Base-by-base conservation (phyloP, 2,329 filamentous ascomycete species). In the Clathrospora elynae region DNA sequence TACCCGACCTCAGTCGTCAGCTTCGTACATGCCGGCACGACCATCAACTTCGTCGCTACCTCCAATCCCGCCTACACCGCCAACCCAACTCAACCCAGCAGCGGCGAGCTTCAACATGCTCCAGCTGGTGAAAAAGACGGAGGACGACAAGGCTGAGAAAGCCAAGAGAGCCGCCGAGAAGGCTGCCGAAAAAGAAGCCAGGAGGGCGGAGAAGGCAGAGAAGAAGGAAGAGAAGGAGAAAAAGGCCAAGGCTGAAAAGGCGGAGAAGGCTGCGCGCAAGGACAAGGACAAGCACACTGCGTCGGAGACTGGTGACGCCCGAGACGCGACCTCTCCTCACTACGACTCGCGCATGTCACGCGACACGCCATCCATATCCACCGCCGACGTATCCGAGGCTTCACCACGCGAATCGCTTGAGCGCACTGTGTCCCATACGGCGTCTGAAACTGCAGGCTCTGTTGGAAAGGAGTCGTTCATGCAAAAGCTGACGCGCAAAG, bases 81-180 rank as follows among this genome's bases (percentile, higher is more conserved):
- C 67, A 0, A 70, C 64, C 8, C 57, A 80, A 57, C 78, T 97
- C 18, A 97, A 99, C 60, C 93, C 93, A 6, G 82, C 88, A 5
- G 93, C 92, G 0, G 91, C 91, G 6, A 88, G 87, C 1, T 97
- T 97, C 66, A 92, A 87, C 51, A 55, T 59, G 42, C 57, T 59
- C 18, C 38, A 43, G 11, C 31, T 61, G 1, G 57, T 61, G 3
- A 63, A 63, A 33, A 64, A 67, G 46, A 64, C 58, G 11, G 61
- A 65, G 8, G 65, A 67, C 29, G 65, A 65, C 28, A 66, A 60
- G 22, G 60, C 57, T 8, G 53, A 67, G 25, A 70, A 66, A 38
- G 62, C 60, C 6, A 65, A 61, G 38, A 55, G 54, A 16, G 59
- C 56, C 5, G 61, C 62, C 1, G 63, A 65, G 33, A 63, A 60